These are phyloP conservation scores for Hortiboletus flavorubellus DNA, from an alignment of 768 basidiomycete genomes.

Conservation along the genomic window DNA sequence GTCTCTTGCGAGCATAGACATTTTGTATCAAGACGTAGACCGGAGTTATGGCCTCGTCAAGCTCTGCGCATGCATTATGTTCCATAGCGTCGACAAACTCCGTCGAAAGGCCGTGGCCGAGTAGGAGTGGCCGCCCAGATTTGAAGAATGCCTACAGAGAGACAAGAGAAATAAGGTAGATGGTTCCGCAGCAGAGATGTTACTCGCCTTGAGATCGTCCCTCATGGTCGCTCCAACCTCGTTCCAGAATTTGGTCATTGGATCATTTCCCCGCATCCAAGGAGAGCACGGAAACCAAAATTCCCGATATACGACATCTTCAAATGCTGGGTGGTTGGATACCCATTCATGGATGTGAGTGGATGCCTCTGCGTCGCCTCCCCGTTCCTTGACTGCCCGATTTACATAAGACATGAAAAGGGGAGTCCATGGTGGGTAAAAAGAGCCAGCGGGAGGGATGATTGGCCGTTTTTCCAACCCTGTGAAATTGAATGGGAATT, in stretches of 20 bases:
- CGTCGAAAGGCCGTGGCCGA: conserved; percentile 58
- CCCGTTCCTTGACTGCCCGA: conserved; percentile 50
- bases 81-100: conserved; percentile 53
- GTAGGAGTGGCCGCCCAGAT: conserved; percentile 63
- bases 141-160: conserved; percentile 55
- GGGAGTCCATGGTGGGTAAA: conserved; percentile 55
- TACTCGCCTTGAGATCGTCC: conserved; percentile 55
- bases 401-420: conserved; percentile 59
- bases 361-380: conserved; percentile 64
- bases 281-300: conserved; percentile 64
- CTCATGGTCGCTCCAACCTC: conserved; percentile 45
- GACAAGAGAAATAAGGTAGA: background rate
- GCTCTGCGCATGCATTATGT: conserved; percentile 47
- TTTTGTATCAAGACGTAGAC: conserved; percentile 56
- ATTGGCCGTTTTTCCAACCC: conserved; percentile 47
- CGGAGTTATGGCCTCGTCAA: conserved; percentile 43
- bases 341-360: conserved; percentile 55
- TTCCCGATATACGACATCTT: conserved; percentile 53
- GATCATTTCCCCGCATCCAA: conserved; percentile 34
- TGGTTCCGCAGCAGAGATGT: background rate
- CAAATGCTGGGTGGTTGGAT: conserved; percentile 49
- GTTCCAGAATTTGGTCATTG: conserved; percentile 34
- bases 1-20: conserved; percentile 48
- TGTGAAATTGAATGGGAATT: conserved; percentile 69
- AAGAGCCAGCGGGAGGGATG: conserved; percentile 38